Evolutionary conservation across 176 grass and related monocot species (phyloP).

Genomic region (Cocos nucifera): DNA sequence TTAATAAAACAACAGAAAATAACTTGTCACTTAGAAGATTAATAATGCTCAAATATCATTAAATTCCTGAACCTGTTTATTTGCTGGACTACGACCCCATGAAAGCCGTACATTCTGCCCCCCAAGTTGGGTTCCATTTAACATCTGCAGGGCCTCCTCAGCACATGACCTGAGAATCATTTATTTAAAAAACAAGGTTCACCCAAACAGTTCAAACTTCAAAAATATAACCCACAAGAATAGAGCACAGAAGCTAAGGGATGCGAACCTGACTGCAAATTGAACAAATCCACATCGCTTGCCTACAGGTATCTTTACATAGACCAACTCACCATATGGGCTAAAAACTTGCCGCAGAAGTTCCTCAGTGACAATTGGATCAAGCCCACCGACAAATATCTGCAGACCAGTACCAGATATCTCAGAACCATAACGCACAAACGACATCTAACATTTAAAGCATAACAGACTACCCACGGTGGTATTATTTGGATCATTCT

Average conservation of each 20-base stretch:
- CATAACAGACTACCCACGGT: slow-evolving; percentile 48
- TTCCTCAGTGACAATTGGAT: slow-evolving; percentile 80
- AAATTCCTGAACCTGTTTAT: slow-evolving; percentile 44
- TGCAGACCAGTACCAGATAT: slow-evolving; percentile 16
- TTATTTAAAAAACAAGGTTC: neutral
- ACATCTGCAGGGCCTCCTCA: slow-evolving; percentile 49
- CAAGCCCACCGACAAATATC: slow-evolving; percentile 93
- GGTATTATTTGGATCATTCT: slow-evolving; percentile 74
- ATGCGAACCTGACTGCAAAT: slow-evolving; percentile 69
- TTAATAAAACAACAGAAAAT: no score
- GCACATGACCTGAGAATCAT: slow-evolving; percentile 43
- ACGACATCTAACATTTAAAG: slow-evolving; percentile 27
- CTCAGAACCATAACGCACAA: slow-evolving; percentile 6
- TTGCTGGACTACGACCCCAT: slow-evolving; percentile 74
- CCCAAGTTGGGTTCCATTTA: slow-evolving; percentile 65
- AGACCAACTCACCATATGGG: slow-evolving; percentile 63
- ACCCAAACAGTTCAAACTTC: slow-evolving; percentile 9
- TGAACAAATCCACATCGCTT: slow-evolving; percentile 96
- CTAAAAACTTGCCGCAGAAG: slow-evolving; percentile 70
- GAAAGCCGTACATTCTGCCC: slow-evolving; percentile 74
- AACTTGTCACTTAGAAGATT: no score
- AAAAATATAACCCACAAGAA: neutral
- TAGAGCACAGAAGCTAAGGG: neutral
- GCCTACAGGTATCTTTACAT: slow-evolving; percentile 97
- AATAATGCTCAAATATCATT: no score